Evolutionary conservation across 2,329 filamentous ascomycete genomes (phyloP).

Genomic region (Trichoderma aggressivum): DNA sequence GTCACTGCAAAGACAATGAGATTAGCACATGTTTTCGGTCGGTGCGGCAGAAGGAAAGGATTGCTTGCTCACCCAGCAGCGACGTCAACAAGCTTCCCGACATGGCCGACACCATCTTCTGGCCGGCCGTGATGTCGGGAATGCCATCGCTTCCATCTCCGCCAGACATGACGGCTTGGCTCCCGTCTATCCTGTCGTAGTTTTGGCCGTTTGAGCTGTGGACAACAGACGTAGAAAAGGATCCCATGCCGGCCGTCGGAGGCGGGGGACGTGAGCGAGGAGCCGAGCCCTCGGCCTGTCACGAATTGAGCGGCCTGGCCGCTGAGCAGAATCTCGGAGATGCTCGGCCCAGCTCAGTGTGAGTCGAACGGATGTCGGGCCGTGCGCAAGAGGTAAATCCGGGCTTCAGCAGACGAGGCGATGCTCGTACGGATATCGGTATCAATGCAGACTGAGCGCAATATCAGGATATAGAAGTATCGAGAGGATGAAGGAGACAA

Average conservation of each 20-base stretch:
- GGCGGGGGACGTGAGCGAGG: constrained; percentile 14
- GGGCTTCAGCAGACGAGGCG: not conserved
- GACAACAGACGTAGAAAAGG: constrained; percentile 9
- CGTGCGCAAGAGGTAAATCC: not conserved
- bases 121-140: constrained; percentile 70
- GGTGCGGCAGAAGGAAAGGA: not conserved
- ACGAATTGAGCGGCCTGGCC: not conserved
- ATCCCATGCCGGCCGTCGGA: constrained; percentile 19
- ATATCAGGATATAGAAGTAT: not conserved
- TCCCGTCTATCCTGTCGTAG: constrained; percentile 30
- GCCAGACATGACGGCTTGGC: constrained; percentile 31
- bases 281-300: constrained; percentile 10
- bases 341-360: constrained; percentile 3
- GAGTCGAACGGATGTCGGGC: not conserved
- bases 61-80: constrained; percentile 64
- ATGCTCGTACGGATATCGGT: not conserved
- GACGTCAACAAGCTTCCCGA: constrained; percentile 88
- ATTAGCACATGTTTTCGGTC: not conserved
- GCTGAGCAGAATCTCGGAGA: constrained; percentile 10
- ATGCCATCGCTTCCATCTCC: constrained; percentile 34
- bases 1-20: constrained; percentile 60
- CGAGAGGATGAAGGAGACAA: not conserved
- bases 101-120: constrained; percentile 94
- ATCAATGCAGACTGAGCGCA: not conserved
- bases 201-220: constrained; percentile 25